Base-by-base conservation (phyloP, 2,329 filamentous ascomycete species). In the Alternaria alternata region DNA sequence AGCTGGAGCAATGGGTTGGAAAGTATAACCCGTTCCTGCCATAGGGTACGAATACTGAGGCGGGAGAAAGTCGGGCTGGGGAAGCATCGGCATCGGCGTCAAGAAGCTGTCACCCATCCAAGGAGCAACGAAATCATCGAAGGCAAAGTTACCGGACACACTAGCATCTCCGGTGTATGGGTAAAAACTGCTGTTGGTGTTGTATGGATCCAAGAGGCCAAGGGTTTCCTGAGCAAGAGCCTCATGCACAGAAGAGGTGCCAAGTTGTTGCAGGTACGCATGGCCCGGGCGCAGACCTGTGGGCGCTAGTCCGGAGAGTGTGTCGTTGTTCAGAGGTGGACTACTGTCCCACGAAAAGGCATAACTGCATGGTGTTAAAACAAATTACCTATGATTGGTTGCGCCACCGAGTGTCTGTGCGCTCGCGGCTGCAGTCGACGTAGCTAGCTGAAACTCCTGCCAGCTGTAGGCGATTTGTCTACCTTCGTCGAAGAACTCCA, bases 361-460 rank as follows among this genome's bases (percentile, higher is more conserved):
- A 59, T 54, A 51, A 47, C 51, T 59, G 44, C 47, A 52, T 52
- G 11, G n/a, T 52, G 55, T 42, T 22, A 42, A 52, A 52, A 42
- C 32, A 42, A 52, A 48, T 46, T 24, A 61, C 30, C 34, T 64
- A 7, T 51, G 32, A 16, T 34, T 63, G 1, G 47, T 55, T 20
- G 26, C 18, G 32, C 38, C 57, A 61, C 39, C 0, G 3, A 2
- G 1, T 18, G 24, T 30, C 24, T 3, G 5, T 22, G 49, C 18
- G 11, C 49, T 14, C 16, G 24, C 24, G 6, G 24, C 14, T 32
- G 26, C 12, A 2, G 24, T 11, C 11, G 38, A 30, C 6, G n/a
- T 24, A 24, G 4, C 12, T 0, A 18, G 34, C 14, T 11, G 36
- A 9, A 1, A 9, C 14, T 18, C 9, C 5, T 18, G 14, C 36